Evolutionary conservation across 2,329 filamentous ascomycete species (phyloP).

Genomic region (Huntiella omanensis): DNA sequence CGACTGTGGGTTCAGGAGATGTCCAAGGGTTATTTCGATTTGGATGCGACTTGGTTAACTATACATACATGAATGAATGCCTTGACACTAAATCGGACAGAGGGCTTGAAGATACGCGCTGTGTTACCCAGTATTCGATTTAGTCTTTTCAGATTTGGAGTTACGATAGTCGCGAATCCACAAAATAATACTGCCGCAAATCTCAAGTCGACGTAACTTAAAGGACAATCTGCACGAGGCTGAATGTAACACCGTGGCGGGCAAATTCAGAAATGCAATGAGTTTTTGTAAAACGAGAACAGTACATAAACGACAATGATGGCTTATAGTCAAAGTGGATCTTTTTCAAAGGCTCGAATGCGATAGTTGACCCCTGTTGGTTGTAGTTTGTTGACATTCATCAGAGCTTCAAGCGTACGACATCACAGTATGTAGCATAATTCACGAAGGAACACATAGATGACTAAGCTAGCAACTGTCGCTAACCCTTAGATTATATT

Average conservation of each 20-base stretch:
- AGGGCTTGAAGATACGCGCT: neutral
- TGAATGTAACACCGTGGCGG: neutral
- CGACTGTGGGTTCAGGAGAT: neutral
- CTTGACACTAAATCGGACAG: neutral
- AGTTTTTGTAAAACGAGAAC: too few species aligned
- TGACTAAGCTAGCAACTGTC: neutral
- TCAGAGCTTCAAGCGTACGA: neutral
- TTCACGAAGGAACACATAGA: neutral
- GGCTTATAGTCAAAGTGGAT: neutral
- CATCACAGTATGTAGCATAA: neutral
- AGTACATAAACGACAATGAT: neutral
- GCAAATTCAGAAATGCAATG: too few species aligned
- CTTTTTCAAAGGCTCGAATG: neutral
- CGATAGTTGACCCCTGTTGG: neutral
- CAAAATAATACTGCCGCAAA: constrained; percentile 10
- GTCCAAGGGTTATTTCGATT: neutral
- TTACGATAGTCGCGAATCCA: constrained; percentile 9
- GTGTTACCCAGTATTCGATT: constrained; percentile 1
- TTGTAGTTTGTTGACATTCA: neutral
- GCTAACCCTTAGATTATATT: too few species aligned
- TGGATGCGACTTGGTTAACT: neutral
- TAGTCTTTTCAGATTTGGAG: neutral
- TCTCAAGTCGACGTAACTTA: constrained; percentile 7
- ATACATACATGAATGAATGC: neutral
- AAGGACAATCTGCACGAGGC: neutral